A percentile compares a stretch with the other conserved stretches of the same genome.
Evolutionary conservation across 306 rosid genomes (phyloP).

Genomic region (Neltuma alba): DNA sequence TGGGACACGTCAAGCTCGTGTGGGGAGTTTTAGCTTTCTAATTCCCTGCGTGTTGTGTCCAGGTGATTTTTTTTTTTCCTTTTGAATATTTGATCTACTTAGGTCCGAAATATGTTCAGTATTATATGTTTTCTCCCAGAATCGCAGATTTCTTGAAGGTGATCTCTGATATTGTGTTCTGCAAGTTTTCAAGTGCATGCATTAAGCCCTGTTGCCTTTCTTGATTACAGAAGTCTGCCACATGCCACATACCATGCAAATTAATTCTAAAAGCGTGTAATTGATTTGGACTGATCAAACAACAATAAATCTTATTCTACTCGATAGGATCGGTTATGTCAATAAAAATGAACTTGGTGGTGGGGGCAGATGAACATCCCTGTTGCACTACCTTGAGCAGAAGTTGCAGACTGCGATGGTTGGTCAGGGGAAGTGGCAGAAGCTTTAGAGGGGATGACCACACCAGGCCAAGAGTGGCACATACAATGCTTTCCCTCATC

Average conservation of each 20-base stretch:
- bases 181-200: not conserved
- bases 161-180: not conserved
- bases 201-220: not conserved
- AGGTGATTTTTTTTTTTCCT: not conserved
- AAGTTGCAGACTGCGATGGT: not conserved
- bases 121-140: not conserved
- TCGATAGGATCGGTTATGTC: not conserved
- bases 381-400: not conserved
- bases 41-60: not conserved
- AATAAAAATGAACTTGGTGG: not conserved
- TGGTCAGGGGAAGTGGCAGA: not conserved
- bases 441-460: constrained; percentile 2
- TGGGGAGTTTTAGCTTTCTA: not conserved
- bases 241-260: not conserved
- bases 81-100: not conserved
- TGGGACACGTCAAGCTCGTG: not conserved
- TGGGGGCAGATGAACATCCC: not conserved
- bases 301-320: not conserved
- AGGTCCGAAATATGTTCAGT: not conserved
- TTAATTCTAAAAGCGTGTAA: not conserved
- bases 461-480: constrained; percentile 70
- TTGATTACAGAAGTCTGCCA: not conserved
- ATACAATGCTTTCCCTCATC: constrained; percentile 60
- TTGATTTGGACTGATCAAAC: not conserved
- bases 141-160: not conserved